A percentile compares a stretch with the other conserved stretches of the same genome.
These are phyloP conservation scores for Apophysomyces elegans DNA, from an alignment of 371 early-diverging fungal species.

Conservation along the genomic window DNA sequence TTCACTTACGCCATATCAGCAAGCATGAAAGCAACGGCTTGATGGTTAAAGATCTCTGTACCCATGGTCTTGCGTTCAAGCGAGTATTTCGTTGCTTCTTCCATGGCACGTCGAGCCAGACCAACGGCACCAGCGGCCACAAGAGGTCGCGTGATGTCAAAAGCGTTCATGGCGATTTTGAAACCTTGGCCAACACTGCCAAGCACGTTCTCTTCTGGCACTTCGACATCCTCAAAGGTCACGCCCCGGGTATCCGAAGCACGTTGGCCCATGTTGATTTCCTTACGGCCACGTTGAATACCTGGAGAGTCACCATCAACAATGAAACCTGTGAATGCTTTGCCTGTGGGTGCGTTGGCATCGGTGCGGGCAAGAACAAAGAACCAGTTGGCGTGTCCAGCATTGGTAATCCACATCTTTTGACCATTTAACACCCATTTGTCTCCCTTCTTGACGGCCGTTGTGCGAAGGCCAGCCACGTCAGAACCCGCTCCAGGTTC, in stretches of 20 bases:
- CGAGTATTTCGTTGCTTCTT: slow-evolving; percentile 90
- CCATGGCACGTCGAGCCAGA: slow-evolving; percentile 92
- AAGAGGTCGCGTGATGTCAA: slow-evolving; percentile 93
- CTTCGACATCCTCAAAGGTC: slow-evolving; percentile 94
- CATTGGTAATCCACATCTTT: slow-evolving; percentile 93
- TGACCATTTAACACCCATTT: slow-evolving; percentile 79
- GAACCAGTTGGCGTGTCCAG: slow-evolving; percentile 98
- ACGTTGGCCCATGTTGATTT: slow-evolving; percentile 97
- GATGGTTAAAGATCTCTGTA: slow-evolving; percentile 87
- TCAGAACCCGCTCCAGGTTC: slow-evolving; percentile 85
- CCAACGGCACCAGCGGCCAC: slow-evolving; percentile 94
- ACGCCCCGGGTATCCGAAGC: slow-evolving; percentile 94
- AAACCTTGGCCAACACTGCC: slow-evolving; percentile 87
- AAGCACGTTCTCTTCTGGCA: slow-evolving; percentile 85
- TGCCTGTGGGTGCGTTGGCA: slow-evolving; percentile 77
- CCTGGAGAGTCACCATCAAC: slow-evolving; percentile 93
- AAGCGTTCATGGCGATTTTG: slow-evolving; percentile 97
- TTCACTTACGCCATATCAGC: slow-evolving; percentile 88
- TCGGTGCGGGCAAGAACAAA: slow-evolving; percentile 96
- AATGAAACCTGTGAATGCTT: slow-evolving; percentile 96
- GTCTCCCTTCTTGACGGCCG: slow-evolving; percentile 71
- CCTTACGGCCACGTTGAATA: slow-evolving; percentile 91
- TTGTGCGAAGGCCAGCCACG: slow-evolving; percentile 69
- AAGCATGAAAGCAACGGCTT: slow-evolving; percentile 94
- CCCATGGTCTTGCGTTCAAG: slow-evolving; percentile 97